Conservation (phyloP, 192 early-diverging fungal genomes). For the Coemansia sp. region DNA sequence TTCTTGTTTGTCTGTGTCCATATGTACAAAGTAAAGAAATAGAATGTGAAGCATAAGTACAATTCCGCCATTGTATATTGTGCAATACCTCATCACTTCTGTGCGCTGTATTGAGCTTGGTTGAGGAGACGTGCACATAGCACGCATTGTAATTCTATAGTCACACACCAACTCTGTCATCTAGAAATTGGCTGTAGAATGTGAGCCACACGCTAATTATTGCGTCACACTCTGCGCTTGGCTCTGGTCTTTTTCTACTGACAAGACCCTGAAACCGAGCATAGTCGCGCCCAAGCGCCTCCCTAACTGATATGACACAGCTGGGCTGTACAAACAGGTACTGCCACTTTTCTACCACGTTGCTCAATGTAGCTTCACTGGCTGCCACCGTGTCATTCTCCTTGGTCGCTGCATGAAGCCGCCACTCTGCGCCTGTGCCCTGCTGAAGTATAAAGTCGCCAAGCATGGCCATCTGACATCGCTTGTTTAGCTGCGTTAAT, state of each 20-base stretch:
- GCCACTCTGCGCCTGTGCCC: background rate
- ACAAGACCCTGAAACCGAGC: slow-evolving; percentile 6
- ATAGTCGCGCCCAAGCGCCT: slow-evolving; percentile 7
- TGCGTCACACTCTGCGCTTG: slow-evolving; percentile 12
- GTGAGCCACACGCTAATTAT: slow-evolving; percentile 13
- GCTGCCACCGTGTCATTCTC: slow-evolving; percentile 2
- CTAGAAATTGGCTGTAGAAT: slow-evolving; percentile 19
- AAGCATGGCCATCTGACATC: slow-evolving; percentile 35
- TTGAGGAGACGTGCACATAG: background rate
- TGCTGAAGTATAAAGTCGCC: slow-evolving; percentile 6
- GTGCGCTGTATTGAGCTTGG: background rate
- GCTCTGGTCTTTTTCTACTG: background rate
- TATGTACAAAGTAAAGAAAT: background rate
- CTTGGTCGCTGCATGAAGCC: background rate
- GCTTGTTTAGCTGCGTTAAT: slow-evolving; percentile 19
- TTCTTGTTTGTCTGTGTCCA: background rate
- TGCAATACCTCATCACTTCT: background rate
- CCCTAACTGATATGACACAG: slow-evolving; percentile 1
- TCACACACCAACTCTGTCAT: background rate
- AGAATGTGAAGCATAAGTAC: background rate
- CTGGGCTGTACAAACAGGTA: slow-evolving; percentile 4
- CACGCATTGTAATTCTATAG: slow-evolving; percentile 5
- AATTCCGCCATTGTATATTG: background rate
- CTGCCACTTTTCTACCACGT: slow-evolving; percentile 25
- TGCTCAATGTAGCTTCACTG: slow-evolving; percentile 5